Base-by-base conservation (phyloP, 2,329 filamentous ascomycete species). In the Alternaria gansuensis region DNA sequence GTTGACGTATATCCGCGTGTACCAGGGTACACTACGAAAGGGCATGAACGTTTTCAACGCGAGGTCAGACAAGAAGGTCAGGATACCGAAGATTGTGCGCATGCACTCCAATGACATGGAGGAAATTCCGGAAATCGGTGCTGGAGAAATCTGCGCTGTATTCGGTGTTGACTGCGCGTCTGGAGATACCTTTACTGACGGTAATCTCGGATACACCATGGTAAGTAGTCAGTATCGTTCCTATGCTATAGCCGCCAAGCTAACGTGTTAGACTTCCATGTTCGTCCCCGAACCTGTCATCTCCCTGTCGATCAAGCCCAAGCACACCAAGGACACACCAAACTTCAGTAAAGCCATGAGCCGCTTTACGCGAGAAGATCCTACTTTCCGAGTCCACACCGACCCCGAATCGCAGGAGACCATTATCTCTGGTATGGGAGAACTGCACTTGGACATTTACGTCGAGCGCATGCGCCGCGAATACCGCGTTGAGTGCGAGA, bases 61-160 rank as follows among this genome's bases (percentile, higher is more conserved):
- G 8, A 89, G 93, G 69, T 96, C 88, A 65, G 91, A 94, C 79
- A 97, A 97, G 85, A 97, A 94, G 83, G 90, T 99, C 76, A 93
- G 96, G 80, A 90, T 99, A 57, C 95, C 95, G 21, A 91, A 94
- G 75, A 98, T 99, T 72, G 95, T 99, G 63, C 92, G 95, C 63
- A 99, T 99, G 95, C 95, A 99, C 83, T 97, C 93, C 44, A 97
- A 98, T 76, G 95, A 99, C 75, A 97, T 99, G 94, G 95, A 99
- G 79, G 95, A 99, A 75, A 92, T 97, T 29, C 84, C 82, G 55
- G 93, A 97, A 78, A 90, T 99, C 64, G 92, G 93, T 51, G 94
- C 95, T 53, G 95, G 95, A 79, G 95, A 99, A 79, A 99, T 99
- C 65, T 99, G 95, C 76, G 95, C 95, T 61, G 95, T 99, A 59